Conservation (phyloP, 2,329 filamentous ascomycete species). For the Pestalotiopsis fici region DNA sequence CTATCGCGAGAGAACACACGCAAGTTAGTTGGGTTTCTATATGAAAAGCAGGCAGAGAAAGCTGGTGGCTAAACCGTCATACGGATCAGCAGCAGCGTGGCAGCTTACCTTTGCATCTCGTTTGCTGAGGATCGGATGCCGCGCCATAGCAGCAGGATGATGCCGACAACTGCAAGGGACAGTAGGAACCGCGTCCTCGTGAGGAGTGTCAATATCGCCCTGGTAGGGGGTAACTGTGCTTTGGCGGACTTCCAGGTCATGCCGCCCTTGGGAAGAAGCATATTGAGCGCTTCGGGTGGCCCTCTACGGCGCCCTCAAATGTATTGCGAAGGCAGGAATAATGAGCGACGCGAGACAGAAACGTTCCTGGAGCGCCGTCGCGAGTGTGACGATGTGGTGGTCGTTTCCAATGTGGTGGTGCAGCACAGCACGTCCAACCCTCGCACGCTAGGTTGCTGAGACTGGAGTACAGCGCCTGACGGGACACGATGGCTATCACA, state of each 20-base stretch:
- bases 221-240: conserved; percentile 74
- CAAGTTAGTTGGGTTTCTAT: conserved; percentile 12
- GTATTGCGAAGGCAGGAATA: conserved; percentile 18
- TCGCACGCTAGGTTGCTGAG: not conserved
- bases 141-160: conserved; percentile 84
- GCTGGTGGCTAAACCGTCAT: not conserved
- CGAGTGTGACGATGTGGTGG: conserved; percentile 4
- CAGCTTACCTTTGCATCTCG: conserved; percentile 84
- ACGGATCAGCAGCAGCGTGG: not conserved
- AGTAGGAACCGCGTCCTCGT: conserved; percentile 79
- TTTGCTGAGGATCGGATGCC: conserved; percentile 77
- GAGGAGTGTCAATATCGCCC: conserved; percentile 69
- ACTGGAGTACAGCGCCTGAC: not conserved
- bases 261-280: conserved; percentile 90
- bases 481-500: not conserved
- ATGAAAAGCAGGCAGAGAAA: not conserved
- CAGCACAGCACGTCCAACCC: not conserved
- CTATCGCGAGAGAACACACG: conserved; percentile 45
- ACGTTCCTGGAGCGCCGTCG: not conserved
- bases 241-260: conserved; percentile 91
- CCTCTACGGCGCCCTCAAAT: conserved; percentile 38
- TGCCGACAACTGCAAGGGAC: conserved; percentile 67
- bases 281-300: conserved; percentile 49
- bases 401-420: not conserved
- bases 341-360: conserved; percentile 8